Evolutionary conservation across 2,329 filamentous ascomycete species (phyloP), one percentile per base, ranked within the genome.

Genomic region (Phyllosticta paracitricarpa): DNA sequence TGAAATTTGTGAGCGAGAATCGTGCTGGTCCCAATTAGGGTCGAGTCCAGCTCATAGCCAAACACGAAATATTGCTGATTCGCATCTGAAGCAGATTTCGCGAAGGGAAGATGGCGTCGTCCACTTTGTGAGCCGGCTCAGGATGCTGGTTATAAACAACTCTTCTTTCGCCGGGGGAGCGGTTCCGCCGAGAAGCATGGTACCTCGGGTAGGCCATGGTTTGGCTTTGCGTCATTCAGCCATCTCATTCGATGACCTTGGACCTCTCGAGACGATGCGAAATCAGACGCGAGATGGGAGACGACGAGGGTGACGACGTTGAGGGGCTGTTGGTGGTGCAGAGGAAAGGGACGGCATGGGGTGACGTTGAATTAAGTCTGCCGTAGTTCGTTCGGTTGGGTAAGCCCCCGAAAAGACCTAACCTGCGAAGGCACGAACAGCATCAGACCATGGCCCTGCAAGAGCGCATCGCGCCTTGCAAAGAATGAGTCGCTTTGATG

Each of bases 371-470:
- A 61, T 25, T 61, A 61, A 61, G 54, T 61, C 54, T 53, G 40
- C 54, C 40, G 59, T 57, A 25, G 59, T 57, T 61, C 59, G 59
- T 57, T 61, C 59, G 59, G 54, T 61, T 57, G 59, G 59, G 59
- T 54, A 61, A 61, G 59, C 59, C 59, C 59, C 59, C 54, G 57
- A 61, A 61, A 61, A 30, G 28, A 30, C 28, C 54, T 54, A 61
- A 48, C 59, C 54, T 57, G 59, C 59, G 59, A 51, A 61, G 54
- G 59, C 57, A 53, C 55, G 59, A 56, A 61, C 30, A 55, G 54
- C 59, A 55, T 51, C 59, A 61, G 54, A 61, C 56, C 54, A 61
- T 57, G 54, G 51, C 59, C 56, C 54, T n/a, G 59, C 59, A 61
- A 51, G 59, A 61, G 59, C 59, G 55, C 55, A 54, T 54, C 59